These are phyloP conservation scores for Abortiporus biennis DNA, from an alignment of 1,284 basidiomycete species.

Conservation along the genomic window DNA sequence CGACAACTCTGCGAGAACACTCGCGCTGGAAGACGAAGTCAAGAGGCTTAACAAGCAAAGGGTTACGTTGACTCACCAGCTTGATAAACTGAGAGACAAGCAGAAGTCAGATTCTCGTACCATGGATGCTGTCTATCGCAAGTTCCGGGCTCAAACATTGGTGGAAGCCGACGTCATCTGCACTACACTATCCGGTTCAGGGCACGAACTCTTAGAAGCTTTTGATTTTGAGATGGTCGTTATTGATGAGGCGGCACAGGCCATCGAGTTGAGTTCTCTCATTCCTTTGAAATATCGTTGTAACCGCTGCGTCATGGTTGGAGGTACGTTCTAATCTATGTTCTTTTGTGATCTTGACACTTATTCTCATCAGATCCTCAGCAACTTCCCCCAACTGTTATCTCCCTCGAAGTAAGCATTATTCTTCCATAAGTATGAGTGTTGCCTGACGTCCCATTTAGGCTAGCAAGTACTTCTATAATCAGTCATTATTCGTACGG, in stretches of 20 bases:
- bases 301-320: slow-evolving; percentile 89
- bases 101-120: slow-evolving; percentile 71
- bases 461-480: slow-evolving; percentile 79
- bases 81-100: slow-evolving; percentile 78
- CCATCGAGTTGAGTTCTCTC: slow-evolving; percentile 93
- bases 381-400: slow-evolving; percentile 94
- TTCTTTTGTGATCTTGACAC: too few species aligned
- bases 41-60: slow-evolving; percentile 62
- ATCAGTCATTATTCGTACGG: slow-evolving; percentile 92
- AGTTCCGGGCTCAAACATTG: slow-evolving; percentile 72
- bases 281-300: slow-evolving; percentile 93
- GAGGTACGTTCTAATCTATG: slow-evolving; percentile 45
- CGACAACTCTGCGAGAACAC: slow-evolving; percentile 43
- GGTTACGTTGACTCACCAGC: slow-evolving; percentile 57
- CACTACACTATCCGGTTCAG: slow-evolving; percentile 88
- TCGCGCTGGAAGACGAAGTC: slow-evolving; percentile 62
- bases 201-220: slow-evolving; percentile 81
- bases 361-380: slow-evolving; percentile 69
- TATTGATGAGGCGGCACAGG: slow-evolving; percentile 98
- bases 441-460: slow-evolving; percentile 20
- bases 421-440: neutral
- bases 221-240: slow-evolving; percentile 95
- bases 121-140: slow-evolving; percentile 73
- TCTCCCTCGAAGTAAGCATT: slow-evolving; percentile 68
- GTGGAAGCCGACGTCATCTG: slow-evolving; percentile 92